Evolutionary conservation across 2,329 filamentous ascomycete species (phyloP), one percentile per base, ranked within the genome.

Genomic region (Akanthomyces dipterigenus): DNA sequence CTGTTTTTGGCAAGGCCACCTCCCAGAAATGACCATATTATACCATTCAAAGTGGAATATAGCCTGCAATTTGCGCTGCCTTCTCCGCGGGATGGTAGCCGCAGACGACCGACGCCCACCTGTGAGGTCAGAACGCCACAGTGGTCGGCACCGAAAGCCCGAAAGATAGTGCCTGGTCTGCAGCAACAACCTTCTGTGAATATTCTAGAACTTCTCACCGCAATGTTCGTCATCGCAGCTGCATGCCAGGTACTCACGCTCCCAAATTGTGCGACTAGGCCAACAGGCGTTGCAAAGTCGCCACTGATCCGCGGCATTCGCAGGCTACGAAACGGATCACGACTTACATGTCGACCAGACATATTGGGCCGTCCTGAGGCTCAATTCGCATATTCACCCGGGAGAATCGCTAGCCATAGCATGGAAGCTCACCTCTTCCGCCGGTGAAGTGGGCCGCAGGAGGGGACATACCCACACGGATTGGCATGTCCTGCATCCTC

Each of bases 401-500:
- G n/a, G 14, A 43, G n/a, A 22, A 42, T 38, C 16, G 34, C 22
- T 22, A 12, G n/a, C 11, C 20, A 58, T 22, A 6, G 18, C 22
- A 49, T 26, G 45, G 43, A 36, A 34, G n/a, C 24, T 45, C 8
- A 20, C 26, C 22, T 3, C 34, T 8, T 40, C 16, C 22, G 22
- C 22, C 31, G 4, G 9, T 28, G 31, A 20, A 46, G 56, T 59
- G 56, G 55, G 46, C 56, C 56, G 24, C 43, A n/a, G 46, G 36
- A 59, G 46, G 46, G 46, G 24, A 43, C 46, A 51, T 34, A 51
- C 26, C 36, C 46, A 51, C 46, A 20, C 6, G 46, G 36, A 34
- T 51, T 42, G 48, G 11, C 45, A 59, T 51, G 56, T 26, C 56
- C 46, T 42, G 56, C 56, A 51, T 59, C 46, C 7, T 36, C 42